Evolutionary conservation across 345 rosid species (phyloP).

Genomic region (Barbarea vulgaris): DNA sequence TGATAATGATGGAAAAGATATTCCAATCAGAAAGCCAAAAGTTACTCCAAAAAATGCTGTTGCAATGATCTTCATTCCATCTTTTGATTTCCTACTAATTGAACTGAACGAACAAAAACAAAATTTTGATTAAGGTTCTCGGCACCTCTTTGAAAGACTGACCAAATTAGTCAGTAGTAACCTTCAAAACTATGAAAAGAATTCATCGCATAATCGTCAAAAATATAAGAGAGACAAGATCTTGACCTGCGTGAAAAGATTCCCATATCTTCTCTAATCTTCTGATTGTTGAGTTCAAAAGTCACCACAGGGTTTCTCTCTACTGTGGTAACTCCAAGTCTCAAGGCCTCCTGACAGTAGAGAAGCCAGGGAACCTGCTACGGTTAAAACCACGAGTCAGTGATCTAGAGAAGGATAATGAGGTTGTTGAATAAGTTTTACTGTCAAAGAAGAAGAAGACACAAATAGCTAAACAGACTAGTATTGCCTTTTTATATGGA

Average conservation of each 20-base stretch:
- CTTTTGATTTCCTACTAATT: conserved; percentile 63
- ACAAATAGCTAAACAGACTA: conserved; percentile 14
- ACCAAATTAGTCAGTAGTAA: background rate
- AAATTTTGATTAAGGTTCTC: conserved; percentile 12
- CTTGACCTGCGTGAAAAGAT: conserved; percentile 62
- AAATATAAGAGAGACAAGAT: conserved; percentile 25
- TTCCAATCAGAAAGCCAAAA: conserved; percentile 79
- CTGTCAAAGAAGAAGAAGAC: conserved; percentile 20
- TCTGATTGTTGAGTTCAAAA: background rate
- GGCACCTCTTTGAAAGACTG: background rate
- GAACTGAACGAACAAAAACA: conserved; percentile 48
- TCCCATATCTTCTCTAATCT: conserved; percentile 52
- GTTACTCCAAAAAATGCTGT: conserved; percentile 67
- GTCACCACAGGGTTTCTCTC: conserved; percentile 14
- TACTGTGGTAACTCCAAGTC: conserved; percentile 21
- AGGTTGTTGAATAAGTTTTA: background rate
- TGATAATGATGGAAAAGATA: conserved; percentile 71
- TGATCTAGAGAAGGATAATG: background rate
- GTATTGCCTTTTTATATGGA: background rate
- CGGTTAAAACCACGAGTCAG: background rate
- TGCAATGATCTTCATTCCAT: conserved; percentile 69
- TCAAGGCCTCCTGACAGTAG: conserved; percentile 27
- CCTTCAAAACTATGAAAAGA: background rate
- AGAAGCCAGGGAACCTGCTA: conserved; percentile 36
- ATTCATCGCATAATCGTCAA: background rate